Percentiles rank a stretch among this genome's conserved stretches.
phyloP scores from a whole-genome alignment of 2,329 filamentous ascomycete genomes.

The Microsporum canis region DNA sequence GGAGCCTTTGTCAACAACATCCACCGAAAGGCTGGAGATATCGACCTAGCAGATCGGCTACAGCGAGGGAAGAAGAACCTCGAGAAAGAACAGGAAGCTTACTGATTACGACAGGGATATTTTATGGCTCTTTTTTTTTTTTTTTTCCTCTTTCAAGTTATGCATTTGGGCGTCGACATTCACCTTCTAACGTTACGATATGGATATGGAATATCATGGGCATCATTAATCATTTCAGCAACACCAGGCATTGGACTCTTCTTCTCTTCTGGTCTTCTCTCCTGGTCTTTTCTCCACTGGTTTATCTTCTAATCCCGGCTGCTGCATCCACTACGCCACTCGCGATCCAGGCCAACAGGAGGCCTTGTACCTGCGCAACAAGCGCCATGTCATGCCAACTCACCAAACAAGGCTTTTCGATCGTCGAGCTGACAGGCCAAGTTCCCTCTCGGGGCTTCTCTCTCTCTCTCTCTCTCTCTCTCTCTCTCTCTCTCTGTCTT shows the following conservation, averaged over 20 bases:
- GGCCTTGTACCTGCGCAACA: conserved; percentile 1
- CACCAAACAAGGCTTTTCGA: neutral
- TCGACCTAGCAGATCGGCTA: conserved; percentile 34
- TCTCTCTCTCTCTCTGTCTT: neutral
- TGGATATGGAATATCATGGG: neutral
- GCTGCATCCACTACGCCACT: neutral
- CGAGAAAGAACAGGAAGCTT: conserved; percentile 23
- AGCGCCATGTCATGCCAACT: neutral
- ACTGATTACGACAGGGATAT: conserved; percentile 20
- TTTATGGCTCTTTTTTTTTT: neutral
- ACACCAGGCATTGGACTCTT: neutral
- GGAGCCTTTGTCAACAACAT: conserved; percentile 54
- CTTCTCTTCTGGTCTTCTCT: neutral
- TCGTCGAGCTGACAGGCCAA: neutral
- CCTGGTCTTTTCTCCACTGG: neutral
- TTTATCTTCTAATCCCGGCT: neutral
- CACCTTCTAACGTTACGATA: neutral
- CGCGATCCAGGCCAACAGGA: neutral
- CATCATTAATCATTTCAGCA: neutral
- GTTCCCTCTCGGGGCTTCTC: neutral
- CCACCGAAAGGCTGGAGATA: conserved; percentile 44
- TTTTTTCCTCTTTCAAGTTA: neutral
- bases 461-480: neutral
- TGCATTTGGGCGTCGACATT: neutral
- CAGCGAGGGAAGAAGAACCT: conserved; percentile 28